Evolutionary conservation across 164 flowering plant species (phyloP).

Genomic region (Cinnamomum micranthum): DNA sequence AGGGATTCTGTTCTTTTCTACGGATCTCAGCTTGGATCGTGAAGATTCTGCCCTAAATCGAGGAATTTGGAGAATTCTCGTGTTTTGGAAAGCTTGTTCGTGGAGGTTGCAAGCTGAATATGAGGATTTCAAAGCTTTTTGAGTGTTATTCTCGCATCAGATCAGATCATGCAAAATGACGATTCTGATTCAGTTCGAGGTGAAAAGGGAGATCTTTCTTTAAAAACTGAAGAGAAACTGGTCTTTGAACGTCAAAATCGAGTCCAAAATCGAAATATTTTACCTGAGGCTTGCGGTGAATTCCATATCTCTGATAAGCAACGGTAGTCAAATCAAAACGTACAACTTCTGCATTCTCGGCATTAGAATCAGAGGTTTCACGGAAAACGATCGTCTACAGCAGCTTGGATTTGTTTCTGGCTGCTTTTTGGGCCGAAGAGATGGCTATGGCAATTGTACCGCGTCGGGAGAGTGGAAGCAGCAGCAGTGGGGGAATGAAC

Average conservation of each 20-base stretch:
- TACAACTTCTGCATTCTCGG: too few species aligned
- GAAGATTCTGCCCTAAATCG: background rate
- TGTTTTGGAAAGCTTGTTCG: background rate
- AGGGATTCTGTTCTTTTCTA: background rate
- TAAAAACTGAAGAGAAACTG: too few species aligned
- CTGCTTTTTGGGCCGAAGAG: slow-evolving; percentile 4
- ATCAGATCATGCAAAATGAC: background rate
- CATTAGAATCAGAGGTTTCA: background rate
- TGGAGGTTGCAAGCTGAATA: background rate
- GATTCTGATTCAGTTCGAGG: background rate
- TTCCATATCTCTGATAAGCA: background rate
- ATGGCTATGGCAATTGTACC: slow-evolving; percentile 77
- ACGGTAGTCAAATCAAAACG: too few species aligned
- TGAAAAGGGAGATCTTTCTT: too few species aligned
- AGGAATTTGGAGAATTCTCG: background rate
- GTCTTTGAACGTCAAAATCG: background rate
- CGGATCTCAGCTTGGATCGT: background rate
- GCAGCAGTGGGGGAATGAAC: slow-evolving; percentile 34
- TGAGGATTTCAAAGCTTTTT: background rate
- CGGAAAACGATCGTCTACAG: background rate
- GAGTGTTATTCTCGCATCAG: background rate
- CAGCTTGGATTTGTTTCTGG: slow-evolving; percentile 6
- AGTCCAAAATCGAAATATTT: background rate
- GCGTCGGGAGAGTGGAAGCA: slow-evolving; percentile 56
- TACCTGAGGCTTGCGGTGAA: background rate